Evolutionary conservation across 2,329 filamentous ascomycete genomes (phyloP).

Genomic region (Rhynchosporium graminicola): DNA sequence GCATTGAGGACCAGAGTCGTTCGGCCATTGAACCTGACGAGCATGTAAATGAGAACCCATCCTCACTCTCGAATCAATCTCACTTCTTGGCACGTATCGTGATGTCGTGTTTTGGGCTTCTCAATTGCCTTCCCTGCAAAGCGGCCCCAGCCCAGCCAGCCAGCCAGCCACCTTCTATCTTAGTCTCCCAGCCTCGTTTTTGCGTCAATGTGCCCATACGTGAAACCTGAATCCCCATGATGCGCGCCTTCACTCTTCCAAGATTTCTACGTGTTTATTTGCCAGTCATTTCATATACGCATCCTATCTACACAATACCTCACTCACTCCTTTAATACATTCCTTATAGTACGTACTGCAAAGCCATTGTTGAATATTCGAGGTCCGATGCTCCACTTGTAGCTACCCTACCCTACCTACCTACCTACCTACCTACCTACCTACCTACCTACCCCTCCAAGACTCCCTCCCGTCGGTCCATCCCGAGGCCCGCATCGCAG

Average conservation of each 20-base stretch:
- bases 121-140: background rate
- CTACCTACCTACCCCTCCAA: background rate
- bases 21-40: too few species aligned
- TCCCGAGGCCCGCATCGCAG: background rate
- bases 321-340: background rate
- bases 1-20: too few species aligned
- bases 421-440: background rate
- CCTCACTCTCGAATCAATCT: too few species aligned
- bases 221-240: background rate
- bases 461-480: background rate
- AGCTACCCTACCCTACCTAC: background rate
- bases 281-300: too few species aligned
- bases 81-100: too few species aligned
- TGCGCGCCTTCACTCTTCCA: background rate
- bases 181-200: conserved; percentile 7
- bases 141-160: too few species aligned
- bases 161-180: background rate
- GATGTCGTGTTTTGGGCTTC: background rate
- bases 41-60: too few species aligned
- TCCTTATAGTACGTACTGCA: background rate
- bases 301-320: background rate
- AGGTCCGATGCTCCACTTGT: too few species aligned
- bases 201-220: conserved; percentile 3
- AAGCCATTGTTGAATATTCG: background rate
- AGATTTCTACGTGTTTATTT: too few species aligned